A percentile compares a stretch with the other conserved stretches of the same genome.
phyloP scores from a whole-genome alignment of 331 rosid genomes.

The Saraca asoca region DNA sequence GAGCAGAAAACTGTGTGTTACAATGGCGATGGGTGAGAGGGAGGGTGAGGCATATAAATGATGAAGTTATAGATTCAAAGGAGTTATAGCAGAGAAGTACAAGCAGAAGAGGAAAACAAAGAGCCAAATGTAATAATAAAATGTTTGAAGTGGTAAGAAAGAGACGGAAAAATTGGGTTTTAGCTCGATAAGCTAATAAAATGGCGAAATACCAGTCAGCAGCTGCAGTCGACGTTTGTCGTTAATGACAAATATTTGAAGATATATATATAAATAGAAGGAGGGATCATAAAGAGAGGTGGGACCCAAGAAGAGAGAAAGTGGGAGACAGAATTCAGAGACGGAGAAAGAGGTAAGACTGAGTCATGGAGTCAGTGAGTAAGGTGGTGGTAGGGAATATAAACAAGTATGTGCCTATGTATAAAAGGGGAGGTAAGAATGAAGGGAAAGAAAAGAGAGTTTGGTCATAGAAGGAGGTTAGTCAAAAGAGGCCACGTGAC shows the following conservation, averaged over 20 bases:
- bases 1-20: too few species aligned
- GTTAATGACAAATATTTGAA: slow-evolving; percentile 53
- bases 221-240: slow-evolving; percentile 78
- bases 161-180: slow-evolving; percentile 48
- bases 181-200: slow-evolving; percentile 62
- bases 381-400: slow-evolving; percentile 35
- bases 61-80: too few species aligned
- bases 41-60: too few species aligned
- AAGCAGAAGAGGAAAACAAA: too few species aligned
- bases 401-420: slow-evolving; percentile 26
- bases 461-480: slow-evolving; percentile 32
- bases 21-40: too few species aligned
- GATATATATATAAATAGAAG: slow-evolving; percentile 24
- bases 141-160: not conserved
- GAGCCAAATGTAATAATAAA: too few species aligned
- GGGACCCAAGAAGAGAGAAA: slow-evolving; percentile 60
- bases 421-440: too few species aligned
- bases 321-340: not conserved
- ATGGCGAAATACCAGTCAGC: slow-evolving; percentile 74
- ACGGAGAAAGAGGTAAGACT: slow-evolving; percentile 1
- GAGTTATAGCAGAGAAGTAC: too few species aligned
- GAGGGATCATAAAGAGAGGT: slow-evolving; percentile 31
- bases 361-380: slow-evolving; percentile 25
- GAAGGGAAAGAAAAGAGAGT: too few species aligned
- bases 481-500: slow-evolving; percentile 99